Base-by-base conservation (phyloP, 2,329 filamentous ascomycete genomes). In the Dryadomyces quercivorus region DNA sequence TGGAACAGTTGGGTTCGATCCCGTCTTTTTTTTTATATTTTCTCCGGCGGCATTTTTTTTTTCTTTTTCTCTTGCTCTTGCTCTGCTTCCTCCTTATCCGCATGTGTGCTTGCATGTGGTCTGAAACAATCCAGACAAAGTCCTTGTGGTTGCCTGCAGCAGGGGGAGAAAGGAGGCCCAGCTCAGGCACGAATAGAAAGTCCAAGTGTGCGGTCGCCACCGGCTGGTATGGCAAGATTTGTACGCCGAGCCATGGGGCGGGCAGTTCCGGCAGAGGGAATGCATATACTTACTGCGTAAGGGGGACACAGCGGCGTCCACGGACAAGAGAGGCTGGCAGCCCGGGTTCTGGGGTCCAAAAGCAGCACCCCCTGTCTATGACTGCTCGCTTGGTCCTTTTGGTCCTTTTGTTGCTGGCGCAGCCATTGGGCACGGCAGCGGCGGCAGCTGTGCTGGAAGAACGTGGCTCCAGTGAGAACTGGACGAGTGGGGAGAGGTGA, bases 391-490 rank as follows among this genome's bases (percentile, higher is more conserved):
- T 40, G 36, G 36, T 31, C 26, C 36, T 40, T 16, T 40, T 40
- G 36, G 36, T 31, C 26, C 36, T 40, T 16, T 40, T 16, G 36
- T 40, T 12, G 36, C 36, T 31, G 15, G 36, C 36, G 9, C 36
- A 16, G 36, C 36, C 36, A 40, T 40, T 40, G 36, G 36, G 36
- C 36, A 40, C 36, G 36, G 36, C 36, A 40, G 36, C 36, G 36
- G 15, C 36, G 36, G 36, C 36, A 13, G 4, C 36, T 40, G 12
- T 16, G 36, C 36, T 16, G 18, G 8, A 44, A 44, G 42, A 22
- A 50, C 49, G 49, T 50, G 49, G 49, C 49, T 50, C 49, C 49
- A 50, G 20, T 50, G 36, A 22, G 15, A n/a, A 21, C 10, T 21
- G 5, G 8, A 18, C 47, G 31, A 34, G 47, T 49, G 47, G 47